Evolutionary conservation across 768 basidiomycete species (phyloP).

Genomic region (Psilocybe tampanensis): DNA sequence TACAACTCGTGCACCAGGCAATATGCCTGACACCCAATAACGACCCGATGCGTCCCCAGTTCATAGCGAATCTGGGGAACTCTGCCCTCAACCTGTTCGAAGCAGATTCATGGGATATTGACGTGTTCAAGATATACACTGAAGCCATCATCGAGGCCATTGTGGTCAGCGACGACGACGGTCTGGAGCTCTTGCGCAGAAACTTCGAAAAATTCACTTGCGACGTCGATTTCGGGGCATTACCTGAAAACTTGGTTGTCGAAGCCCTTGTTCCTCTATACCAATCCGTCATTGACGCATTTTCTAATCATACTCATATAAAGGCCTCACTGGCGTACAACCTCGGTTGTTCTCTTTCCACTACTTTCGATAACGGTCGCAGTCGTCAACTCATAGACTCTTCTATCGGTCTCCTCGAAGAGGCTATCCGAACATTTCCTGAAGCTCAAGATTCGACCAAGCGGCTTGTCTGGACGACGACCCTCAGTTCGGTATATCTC

Average conservation of each 20-base stretch:
- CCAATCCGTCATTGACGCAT: neutral
- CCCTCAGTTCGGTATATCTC: neutral
- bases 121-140: neutral
- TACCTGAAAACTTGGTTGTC: neutral
- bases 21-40: neutral
- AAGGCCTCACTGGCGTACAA: neutral
- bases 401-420: neutral
- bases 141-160: neutral
- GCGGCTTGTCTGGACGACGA: neutral
- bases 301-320: neutral
- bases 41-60: neutral
- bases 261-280: neutral
- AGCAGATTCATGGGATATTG: neutral
- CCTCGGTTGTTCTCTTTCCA: neutral
- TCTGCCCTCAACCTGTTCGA: neutral
- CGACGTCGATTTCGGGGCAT: neutral
- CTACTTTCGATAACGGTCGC: neutral
- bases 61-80: constrained; percentile 1
- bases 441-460: neutral
- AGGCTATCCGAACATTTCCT: neutral
- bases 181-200: neutral
- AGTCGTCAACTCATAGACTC: neutral
- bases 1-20: neutral
- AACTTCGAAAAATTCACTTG: neutral
- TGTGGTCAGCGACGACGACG: neutral